A percentile compares a stretch with the other conserved stretches of the same genome.
Conservation (phyloP, 441 rosid species). For the Corymbia calophylla region DNA sequence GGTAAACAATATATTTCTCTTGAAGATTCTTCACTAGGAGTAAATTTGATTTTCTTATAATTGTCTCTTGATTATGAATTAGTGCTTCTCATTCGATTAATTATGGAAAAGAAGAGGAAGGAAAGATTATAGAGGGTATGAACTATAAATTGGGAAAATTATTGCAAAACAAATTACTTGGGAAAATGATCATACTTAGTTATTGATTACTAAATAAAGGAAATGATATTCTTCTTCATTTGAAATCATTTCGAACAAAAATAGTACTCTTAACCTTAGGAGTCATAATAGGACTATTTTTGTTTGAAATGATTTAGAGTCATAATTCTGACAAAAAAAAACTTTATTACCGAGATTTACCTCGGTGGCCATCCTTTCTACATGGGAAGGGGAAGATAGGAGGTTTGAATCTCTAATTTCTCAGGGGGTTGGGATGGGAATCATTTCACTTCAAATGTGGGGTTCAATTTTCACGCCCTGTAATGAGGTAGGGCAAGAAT, state of each 20-base stretch:
- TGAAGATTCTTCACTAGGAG: too few species aligned
- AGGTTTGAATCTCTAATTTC: too few species aligned
- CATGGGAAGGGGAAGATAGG: too few species aligned
- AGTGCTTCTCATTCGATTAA: neutral
- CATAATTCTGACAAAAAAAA: too few species aligned
- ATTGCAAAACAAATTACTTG: neutral
- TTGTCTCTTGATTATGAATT: neutral
- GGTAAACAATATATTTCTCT: neutral
- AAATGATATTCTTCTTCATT: neutral
- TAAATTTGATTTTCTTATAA: neutral
- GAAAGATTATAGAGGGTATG: neutral
- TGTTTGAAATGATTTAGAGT: too few species aligned
- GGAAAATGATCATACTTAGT: neutral
- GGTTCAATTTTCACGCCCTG: too few species aligned
- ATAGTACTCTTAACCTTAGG: neutral
- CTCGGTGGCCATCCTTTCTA: too few species aligned
- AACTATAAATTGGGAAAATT: neutral
- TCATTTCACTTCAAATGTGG: too few species aligned
- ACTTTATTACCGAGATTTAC: too few species aligned
- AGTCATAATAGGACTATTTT: neutral
- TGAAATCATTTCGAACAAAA: neutral
- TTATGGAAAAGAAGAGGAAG: neutral
- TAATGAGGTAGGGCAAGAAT: too few species aligned
- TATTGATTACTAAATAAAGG: neutral
- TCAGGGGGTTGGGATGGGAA: too few species aligned